Evolutionary conservation across 2,329 filamentous ascomycete genomes (phyloP).

Genomic region (Arthrocladium fulminans): DNA sequence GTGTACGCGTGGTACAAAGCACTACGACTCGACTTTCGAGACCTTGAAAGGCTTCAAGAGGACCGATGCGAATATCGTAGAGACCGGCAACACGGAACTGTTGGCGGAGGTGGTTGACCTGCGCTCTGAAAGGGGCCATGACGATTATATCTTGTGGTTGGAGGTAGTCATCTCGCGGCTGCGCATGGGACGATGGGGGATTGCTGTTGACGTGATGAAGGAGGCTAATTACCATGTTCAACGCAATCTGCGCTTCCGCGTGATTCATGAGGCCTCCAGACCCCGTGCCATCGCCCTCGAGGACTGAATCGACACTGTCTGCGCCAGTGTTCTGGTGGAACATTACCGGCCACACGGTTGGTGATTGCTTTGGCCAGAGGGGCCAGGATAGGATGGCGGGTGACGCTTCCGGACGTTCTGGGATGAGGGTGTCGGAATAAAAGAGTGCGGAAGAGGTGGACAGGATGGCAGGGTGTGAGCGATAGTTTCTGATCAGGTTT

Average conservation of each 20-base stretch:
- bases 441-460: conserved; percentile 34
- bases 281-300: conserved; percentile 25
- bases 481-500: conserved; percentile 39
- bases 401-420: conserved; percentile 26
- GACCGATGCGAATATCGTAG: conserved; percentile 37
- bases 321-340: conserved; percentile 31
- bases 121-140: conserved; percentile 39
- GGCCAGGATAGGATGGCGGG: conserved; percentile 23
- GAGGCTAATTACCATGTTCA: conserved; percentile 17
- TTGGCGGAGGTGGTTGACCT: conserved; percentile 34
- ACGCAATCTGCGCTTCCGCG: conserved; percentile 17
- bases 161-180: neutral
- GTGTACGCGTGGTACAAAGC: conserved; percentile 35
- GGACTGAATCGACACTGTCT: conserved; percentile 36
- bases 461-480: conserved; percentile 39
- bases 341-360: conserved; percentile 32
- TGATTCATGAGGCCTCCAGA: conserved; percentile 19
- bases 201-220: conserved; percentile 24
- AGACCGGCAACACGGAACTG: conserved; percentile 28
- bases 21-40: conserved; percentile 38
- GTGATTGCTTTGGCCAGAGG: conserved; percentile 30
- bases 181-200: neutral
- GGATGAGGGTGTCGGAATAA: conserved; percentile 38
- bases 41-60: conserved; percentile 40
- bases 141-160: conserved; percentile 33